Base-by-base conservation (phyloP, 2,329 filamentous ascomycete species). In the Waltergamsia citrina region DNA sequence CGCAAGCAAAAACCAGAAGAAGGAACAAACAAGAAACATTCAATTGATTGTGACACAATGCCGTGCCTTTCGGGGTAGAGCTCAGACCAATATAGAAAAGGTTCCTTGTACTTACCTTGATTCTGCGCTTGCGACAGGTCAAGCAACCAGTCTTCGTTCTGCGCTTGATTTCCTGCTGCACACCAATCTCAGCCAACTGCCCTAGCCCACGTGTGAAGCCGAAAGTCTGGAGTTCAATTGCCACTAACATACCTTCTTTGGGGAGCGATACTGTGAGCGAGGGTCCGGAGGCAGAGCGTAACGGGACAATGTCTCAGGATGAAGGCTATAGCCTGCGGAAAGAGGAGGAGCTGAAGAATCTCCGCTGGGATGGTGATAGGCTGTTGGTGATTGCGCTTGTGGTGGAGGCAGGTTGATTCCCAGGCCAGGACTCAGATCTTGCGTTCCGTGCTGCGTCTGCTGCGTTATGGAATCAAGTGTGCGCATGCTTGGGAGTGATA, bases 131-230 rank as follows among this genome's bases (percentile, higher is more conserved):
- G 37, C 72, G 69, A 53, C 72, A 77, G 29, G 72, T 77, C 51
- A 77, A 53, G 43, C 72, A 77, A n/a, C 72, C 72, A 2, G 72
- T 77, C 52, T 77, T 77, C 30, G 72, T 77, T 45, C 72, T 67
- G 40, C 72, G 66, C 52, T 76, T 77, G 48, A 77, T 77, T 51
- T 77, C 72, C 72, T 77, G 26, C 21, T 27, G 22, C 23, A 6
- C 25, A n/a, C 25, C n/a, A n/a, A n/a, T n/a, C n/a, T n/a, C n/a
- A n/a, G n/a, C n/a, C n/a, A n/a, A n/a, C n/a, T n/a, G n/a, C n/a
- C n/a, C n/a, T n/a, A n/a, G n/a, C n/a, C n/a, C n/a, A n/a, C n/a
- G n/a, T n/a, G n/a, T n/a, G n/a, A 27, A 24, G 8, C 22, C 22
- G 12, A 27, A 6, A 6, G 16, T 27, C 25, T n/a, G n/a, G n/a